Base-by-base conservation (phyloP, 306 rosid genomes). In the Acacia crassicarpa region DNA sequence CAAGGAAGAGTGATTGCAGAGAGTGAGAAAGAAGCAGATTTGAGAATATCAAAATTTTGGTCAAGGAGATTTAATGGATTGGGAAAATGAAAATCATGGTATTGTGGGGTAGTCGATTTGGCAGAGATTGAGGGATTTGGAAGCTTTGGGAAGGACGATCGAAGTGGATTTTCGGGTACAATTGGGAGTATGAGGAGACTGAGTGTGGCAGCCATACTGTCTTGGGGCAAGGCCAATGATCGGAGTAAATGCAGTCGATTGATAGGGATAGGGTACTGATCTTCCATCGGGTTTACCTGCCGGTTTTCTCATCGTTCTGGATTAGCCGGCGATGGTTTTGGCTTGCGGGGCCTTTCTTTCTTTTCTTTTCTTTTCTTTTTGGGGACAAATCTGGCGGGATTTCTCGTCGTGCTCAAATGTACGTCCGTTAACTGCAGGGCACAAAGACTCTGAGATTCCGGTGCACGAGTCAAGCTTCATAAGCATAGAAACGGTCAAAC, bases 151-250 rank as follows among this genome's bases (percentile, higher is more conserved):
- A 2, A 2, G 19, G 81, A 20, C 13, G 86, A 66, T 5, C 62
- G 80, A 27, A 54, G 83, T 38, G 88, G 54, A 13, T 85, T 89
- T 17, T 27, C 75, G n/a, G 87, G 76, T 9, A 84, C 74, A 62
- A 68, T 19, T 1, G 91, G 92, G 80, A 91, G 91, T 62, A 74
- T 90, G n/a, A 85, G 80, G 54, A 95, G 87, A 85, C 84, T 81
- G 87, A 93, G 92, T 9, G 92, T 87, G 90, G 92, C 61, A 9
- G 99, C 90, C 99, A 94, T 94, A 70, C 75, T 90, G 78, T 68
- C 23, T 20, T 58, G 68, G 10, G 79, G 43, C 6, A 4, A 48
- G 56, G 46, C 25, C 48, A 30, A 62, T 89, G 40, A 38, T 38
- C 40, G 40, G 8, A 38, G 8, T 38, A 0, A 38, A 38, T 38